A percentile compares a stretch with the other conserved stretches of the same genome.
These are phyloP conservation scores for Ophiostoma sp. DNA, from an alignment of 2,329 filamentous ascomycete genomes.

Conservation along the genomic window DNA sequence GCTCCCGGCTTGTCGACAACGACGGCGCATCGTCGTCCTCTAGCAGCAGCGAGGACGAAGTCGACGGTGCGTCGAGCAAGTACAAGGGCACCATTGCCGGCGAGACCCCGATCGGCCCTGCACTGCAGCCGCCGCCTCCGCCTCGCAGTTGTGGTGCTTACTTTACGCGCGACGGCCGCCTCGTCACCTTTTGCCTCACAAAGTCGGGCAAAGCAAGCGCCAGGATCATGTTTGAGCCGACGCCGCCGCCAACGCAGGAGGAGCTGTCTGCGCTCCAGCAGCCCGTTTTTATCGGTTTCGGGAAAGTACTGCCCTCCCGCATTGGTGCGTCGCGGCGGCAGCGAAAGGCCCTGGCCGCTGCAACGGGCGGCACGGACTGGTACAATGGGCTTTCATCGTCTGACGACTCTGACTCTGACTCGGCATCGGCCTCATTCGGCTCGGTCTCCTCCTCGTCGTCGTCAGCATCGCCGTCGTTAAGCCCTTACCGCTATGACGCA, in stretches of 20 bases:
- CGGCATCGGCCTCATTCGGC: slow-evolving; percentile 10
- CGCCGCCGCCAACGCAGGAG: slow-evolving; percentile 34
- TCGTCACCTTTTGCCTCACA: slow-evolving; percentile 64
- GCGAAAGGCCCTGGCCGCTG: slow-evolving; percentile 46
- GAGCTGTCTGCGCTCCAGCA: slow-evolving; percentile 25
- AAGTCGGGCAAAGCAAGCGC: slow-evolving; percentile 57
- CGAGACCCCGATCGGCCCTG: neutral
- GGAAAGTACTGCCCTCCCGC: slow-evolving; percentile 24
- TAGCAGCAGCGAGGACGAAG: slow-evolving; percentile 47
- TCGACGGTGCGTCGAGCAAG: slow-evolving; percentile 50
- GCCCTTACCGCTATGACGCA: slow-evolving; percentile 6
- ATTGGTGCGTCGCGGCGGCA: slow-evolving; percentile 36
- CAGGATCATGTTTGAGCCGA: slow-evolving; percentile 42
- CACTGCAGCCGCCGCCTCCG: slow-evolving; percentile 47
- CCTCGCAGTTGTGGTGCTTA: slow-evolving; percentile 56
- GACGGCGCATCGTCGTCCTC: slow-evolving; percentile 57
- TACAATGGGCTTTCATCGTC: slow-evolving; percentile 13
- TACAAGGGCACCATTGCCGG: neutral
- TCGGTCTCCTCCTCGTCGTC: slow-evolving; percentile 10
- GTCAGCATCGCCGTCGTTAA: neutral
- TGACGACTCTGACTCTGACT: slow-evolving; percentile 40
- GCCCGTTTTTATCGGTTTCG: slow-evolving; percentile 29
- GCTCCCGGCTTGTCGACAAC: slow-evolving; percentile 44
- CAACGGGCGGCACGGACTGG: slow-evolving; percentile 34
- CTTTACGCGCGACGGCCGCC: slow-evolving; percentile 57